phyloP scores from a whole-genome alignment of 805 yeast genomes.

The Suhomyces emberorum region DNA sequence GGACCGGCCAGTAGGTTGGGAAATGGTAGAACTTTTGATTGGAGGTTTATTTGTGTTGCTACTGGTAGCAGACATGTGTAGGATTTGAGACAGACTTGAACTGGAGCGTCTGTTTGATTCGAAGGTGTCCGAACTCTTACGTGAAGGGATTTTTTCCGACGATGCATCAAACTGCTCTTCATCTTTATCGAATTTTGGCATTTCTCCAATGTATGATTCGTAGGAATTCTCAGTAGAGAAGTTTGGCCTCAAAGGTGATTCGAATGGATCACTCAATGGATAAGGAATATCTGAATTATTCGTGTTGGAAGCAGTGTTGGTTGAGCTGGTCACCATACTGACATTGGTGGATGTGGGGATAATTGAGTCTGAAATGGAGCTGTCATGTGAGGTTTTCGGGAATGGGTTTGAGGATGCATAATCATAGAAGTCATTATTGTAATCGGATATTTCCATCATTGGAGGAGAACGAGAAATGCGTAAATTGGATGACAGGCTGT shows the following conservation, averaged over 20 bases:
- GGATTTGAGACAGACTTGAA: slow-evolving; percentile 3
- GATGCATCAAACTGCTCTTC: not conserved
- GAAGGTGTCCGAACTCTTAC: slow-evolving; percentile 14
- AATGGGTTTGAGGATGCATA: not conserved
- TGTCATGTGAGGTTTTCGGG: not conserved
- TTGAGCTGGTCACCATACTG: not conserved
- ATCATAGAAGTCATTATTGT: slow-evolving; percentile 1
- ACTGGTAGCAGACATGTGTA: not conserved
- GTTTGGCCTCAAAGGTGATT: not conserved
- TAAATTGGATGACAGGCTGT: slow-evolving; percentile 1
- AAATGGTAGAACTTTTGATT: not conserved
- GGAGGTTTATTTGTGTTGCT: not conserved
- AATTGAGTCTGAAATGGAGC: not conserved
- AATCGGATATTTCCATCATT: slow-evolving; percentile 3
- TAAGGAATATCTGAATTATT: slow-evolving; percentile 9
- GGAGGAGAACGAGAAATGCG: slow-evolving; percentile 6
- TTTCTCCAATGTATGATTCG: not conserved
- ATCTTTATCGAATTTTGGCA: not conserved
- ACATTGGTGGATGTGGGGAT: not conserved
- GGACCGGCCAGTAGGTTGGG: slow-evolving; percentile 6
- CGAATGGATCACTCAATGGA: slow-evolving; percentile 11
- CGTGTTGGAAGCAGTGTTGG: not conserved
- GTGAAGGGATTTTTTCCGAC: slow-evolving; percentile 1
- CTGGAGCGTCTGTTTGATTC: slow-evolving; percentile 4
- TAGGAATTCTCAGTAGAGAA: slow-evolving; percentile 1